phyloP scores from a whole-genome alignment of 495 filamentous ascomycete species.

The Astrothelium subdiscretum region DNA sequence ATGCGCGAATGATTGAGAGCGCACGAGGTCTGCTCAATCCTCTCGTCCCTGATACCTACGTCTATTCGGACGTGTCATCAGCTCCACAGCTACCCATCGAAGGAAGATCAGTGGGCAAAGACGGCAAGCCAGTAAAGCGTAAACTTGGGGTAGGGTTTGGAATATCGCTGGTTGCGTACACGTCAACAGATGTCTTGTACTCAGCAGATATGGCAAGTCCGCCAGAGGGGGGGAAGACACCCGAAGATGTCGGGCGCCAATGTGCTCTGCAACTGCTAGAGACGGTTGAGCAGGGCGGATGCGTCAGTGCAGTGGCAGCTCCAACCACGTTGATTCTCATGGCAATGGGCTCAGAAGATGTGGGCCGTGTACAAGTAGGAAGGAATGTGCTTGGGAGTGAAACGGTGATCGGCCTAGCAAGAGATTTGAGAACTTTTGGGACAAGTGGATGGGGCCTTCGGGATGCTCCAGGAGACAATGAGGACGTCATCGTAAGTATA shows the following conservation, averaged over 20 bases:
- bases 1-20: slow-evolving; percentile 86
- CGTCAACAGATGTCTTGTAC: slow-evolving; percentile 70
- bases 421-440: slow-evolving; percentile 78
- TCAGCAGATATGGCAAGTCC: slow-evolving; percentile 76
- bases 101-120: slow-evolving; percentile 40
- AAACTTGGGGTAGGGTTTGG: slow-evolving; percentile 82
- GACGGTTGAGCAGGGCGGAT: slow-evolving; percentile 67
- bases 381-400: slow-evolving; percentile 71
- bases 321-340: slow-evolving; percentile 72
- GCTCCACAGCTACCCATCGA: slow-evolving; percentile 53
- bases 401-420: slow-evolving; percentile 61
- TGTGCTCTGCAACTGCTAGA: slow-evolving; percentile 87
- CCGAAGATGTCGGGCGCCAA: slow-evolving; percentile 80
- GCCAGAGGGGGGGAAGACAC: slow-evolving; percentile 66
- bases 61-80: slow-evolving; percentile 60
- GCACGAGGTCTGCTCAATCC: slow-evolving; percentile 80
- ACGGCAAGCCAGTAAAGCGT: slow-evolving; percentile 48
- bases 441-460: slow-evolving; percentile 79
- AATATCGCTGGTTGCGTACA: slow-evolving; percentile 80
- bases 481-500: slow-evolving; percentile 75
- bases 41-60: slow-evolving; percentile 75
- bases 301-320: slow-evolving; percentile 56
- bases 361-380: slow-evolving; percentile 53
- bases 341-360: slow-evolving; percentile 83
- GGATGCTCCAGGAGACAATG: slow-evolving; percentile 52